Conservation (phyloP, 2,329 filamentous ascomycete species). For the Tolypocladium ovalisporum region DNA sequence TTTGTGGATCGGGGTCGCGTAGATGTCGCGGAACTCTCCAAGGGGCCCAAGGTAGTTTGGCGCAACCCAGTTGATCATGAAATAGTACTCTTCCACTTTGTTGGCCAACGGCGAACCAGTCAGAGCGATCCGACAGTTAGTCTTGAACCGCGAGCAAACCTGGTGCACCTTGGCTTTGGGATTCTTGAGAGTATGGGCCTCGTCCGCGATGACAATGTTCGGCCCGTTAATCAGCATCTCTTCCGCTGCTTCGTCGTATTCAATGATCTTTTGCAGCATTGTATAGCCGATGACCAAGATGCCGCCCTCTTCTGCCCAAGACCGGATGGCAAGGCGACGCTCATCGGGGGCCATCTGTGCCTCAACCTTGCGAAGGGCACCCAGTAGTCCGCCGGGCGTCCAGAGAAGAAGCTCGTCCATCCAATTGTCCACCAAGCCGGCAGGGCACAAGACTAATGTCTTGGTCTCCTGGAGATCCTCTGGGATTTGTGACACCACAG, state of each 20-base stretch:
- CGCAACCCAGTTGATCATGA: constrained; percentile 83
- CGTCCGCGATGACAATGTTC: constrained; percentile 71
- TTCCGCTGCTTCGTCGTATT: constrained; percentile 19
- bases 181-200: constrained; percentile 75
- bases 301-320: constrained; percentile 58
- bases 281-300: constrained; percentile 68
- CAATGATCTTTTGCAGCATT: constrained; percentile 43
- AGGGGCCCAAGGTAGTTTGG: constrained; percentile 63
- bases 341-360: constrained; percentile 19
- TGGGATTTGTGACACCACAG: constrained; percentile 57
- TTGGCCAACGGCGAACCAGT: constrained; percentile 84
- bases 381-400: constrained; percentile 47
- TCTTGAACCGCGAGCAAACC: constrained; percentile 48
- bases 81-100: constrained; percentile 70
- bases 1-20: constrained; percentile 58
- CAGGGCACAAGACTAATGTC: constrained; percentile 65
- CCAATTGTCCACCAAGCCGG: constrained; percentile 74
- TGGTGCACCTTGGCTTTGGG: constrained; percentile 36
- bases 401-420: constrained; percentile 63
- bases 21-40: constrained; percentile 59
- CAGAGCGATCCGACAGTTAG: constrained; percentile 65
- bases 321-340: constrained; percentile 34
- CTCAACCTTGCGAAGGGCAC: constrained; percentile 45
- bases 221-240: constrained; percentile 47
- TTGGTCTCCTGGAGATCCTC: constrained; percentile 47